Evolutionary conservation across 1,284 basidiomycete species (phyloP), one percentile per base, ranked within the genome.

Genomic region (Boletus albobrunnescens): DNA sequence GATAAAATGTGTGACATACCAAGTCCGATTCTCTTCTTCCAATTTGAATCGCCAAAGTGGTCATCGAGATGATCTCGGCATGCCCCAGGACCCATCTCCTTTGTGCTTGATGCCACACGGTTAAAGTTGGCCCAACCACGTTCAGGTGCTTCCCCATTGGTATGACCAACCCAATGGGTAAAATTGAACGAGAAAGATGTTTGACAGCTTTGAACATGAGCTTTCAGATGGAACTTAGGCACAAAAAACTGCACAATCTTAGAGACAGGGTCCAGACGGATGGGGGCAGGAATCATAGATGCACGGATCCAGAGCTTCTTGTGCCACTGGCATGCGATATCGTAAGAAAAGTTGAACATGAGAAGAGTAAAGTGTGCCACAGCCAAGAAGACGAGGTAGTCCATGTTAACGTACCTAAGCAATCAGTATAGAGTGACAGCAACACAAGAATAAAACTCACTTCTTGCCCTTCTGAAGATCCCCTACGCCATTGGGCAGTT

Each of bases 131-230:
- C 31, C 31, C 31, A 32, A 9, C 31, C 31, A 4, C 16, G 16
- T 17, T 32, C 31, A 17, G 31, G 31, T 8, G 31, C 16, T 9
- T 32, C 31, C 8, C 31, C 31, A 17, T 32, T 16, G 2, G 16
- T 32, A 8, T 8, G n/a, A 22, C 47, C 37, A 0, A 48, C 22
- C 33, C 46, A 38, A 3, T 2, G 6, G 17, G 22, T 19, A 11
- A 47, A 47, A 13, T 47, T 47, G 22, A 45, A 47, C 10, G 42
- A 36, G 20, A 47, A 31, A 0, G 12, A 6, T 0, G 33, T 46
- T 14, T 47, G 46, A 20, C 45, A 47, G 10, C 13, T 46, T 36
- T 47, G 32, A 1, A 47, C 33, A n/a, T 47, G 46, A 1, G 33
- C 33, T 16, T 46, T 33, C 4, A 47, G 42, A 36, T 47, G 46